Base-by-base conservation (phyloP, 148 eudicot genomes). In the Mesembryanthemum crystallinum region DNA sequence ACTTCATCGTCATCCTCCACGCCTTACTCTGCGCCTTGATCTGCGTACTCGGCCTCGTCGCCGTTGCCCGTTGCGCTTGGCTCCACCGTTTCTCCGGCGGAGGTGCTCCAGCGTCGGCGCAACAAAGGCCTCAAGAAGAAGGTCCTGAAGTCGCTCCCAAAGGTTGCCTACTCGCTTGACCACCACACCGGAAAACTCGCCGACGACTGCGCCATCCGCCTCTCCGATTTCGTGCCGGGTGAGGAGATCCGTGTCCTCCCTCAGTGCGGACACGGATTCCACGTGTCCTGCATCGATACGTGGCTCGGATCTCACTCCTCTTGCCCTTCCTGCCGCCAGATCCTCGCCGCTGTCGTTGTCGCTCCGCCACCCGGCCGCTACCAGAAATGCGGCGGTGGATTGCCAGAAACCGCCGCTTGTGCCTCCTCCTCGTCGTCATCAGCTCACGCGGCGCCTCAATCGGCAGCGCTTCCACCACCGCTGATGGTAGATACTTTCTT, bases 221-320 rank as follows among this genome's bases (percentile, higher is more conserved):
- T 92, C 55, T 43, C 92, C 9, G 97, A 92, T 47, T 92, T 88
- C 64, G 72, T 66, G 62, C 62, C 75, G 75, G 92, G 92, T 6
- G 97, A 92, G 6, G 90, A 87, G 65, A 64, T 92, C 65, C 79
- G 95, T 14, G 80, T 85, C n/a, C 61, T 92, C 32, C 97, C 97
- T 4, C 90, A 79, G 89, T 92, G 97, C 77, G 92, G 97, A 0
- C 97, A 92, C 24, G 90, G 89, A 0, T 92, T 90, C 76, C 94
- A 92, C 69, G 87, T 88, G 4, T 67, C 60, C 11, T 92, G 94
- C 74, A 83, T 92, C 15, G 97, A 92, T 76, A 92, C 83, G 75
- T 92, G 97, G 97, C 88, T 92, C 4, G 89, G 85, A 55, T 87
- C 91, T 30, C 97, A 90, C 82, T 87, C 92, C 0, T 90, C 97